Percentiles rank a stretch among this genome's conserved stretches.
phyloP scores from a whole-genome alignment of 1,284 basidiomycete genomes.

The Neonothopanus nambi region DNA sequence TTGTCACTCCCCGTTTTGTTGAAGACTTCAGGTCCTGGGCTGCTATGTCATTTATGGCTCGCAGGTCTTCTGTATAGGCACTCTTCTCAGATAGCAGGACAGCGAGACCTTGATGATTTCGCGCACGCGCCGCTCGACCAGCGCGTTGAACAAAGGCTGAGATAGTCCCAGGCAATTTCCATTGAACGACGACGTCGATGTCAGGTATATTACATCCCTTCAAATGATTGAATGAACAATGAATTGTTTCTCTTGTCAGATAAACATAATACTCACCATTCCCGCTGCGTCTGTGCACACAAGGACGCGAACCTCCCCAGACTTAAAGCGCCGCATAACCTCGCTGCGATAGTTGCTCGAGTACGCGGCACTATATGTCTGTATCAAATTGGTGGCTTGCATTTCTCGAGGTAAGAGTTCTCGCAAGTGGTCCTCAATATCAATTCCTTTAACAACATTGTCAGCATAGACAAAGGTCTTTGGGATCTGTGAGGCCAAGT shows the following conservation, averaged over 20 bases:
- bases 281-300: constrained; percentile 38
- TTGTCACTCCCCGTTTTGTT: not conserved
- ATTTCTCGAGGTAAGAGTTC: constrained; percentile 17
- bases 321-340: constrained; percentile 22
- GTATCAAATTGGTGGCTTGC: constrained; percentile 22
- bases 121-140: constrained; percentile 26
- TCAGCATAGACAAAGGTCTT: constrained; percentile 32
- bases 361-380: constrained; percentile 30
- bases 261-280: constrained; percentile 27
- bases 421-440: constrained; percentile 27
- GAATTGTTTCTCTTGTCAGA: not conserved
- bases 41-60: not conserved
- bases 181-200: constrained; percentile 35
- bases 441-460: constrained; percentile 23
- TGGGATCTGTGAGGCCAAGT: constrained; percentile 15
- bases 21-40: not conserved
- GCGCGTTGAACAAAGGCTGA: constrained; percentile 33
- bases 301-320: constrained; percentile 28
- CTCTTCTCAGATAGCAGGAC: constrained; percentile 29
- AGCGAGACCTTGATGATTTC: constrained; percentile 22
- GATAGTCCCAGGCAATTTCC: constrained; percentile 29
- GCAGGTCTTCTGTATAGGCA: constrained; percentile 23
- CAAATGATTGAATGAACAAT: not conserved
- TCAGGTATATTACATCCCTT: constrained; percentile 36
- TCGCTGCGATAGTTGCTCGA: constrained; percentile 6